A percentile compares a stretch with the other conserved stretches of the same genome.
Evolutionary conservation across 2,329 filamentous ascomycete species (phyloP).

Genomic region (Knufia fluminis): DNA sequence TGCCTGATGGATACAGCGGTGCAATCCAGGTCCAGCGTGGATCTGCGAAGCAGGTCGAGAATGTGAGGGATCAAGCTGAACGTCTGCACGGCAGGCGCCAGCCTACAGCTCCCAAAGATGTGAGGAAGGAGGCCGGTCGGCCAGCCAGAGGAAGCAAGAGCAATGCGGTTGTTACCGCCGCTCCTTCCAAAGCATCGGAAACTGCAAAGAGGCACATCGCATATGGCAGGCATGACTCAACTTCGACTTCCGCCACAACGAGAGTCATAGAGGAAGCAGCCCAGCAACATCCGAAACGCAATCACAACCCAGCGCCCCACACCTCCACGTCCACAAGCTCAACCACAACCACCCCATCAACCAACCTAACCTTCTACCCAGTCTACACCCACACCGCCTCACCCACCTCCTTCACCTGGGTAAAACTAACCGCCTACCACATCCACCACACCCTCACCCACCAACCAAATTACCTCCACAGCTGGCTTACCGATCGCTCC

Average conservation of each 20-base stretch:
- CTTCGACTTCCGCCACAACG: too few relatives aligned
- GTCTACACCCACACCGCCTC: slow-evolving; percentile 52
- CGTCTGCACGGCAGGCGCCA: background rate
- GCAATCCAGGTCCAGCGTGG: background rate
- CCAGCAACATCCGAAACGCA: too few relatives aligned
- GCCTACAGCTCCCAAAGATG: background rate
- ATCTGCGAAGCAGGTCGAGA: background rate
- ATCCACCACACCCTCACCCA: slow-evolving; percentile 33
- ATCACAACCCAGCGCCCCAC: too few relatives aligned
- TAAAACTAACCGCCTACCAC: slow-evolving; percentile 49
- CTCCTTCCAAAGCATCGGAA: too few relatives aligned
- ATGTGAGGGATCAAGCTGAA: background rate
- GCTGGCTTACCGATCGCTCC: slow-evolving; percentile 5
- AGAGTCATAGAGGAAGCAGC: too few relatives aligned
- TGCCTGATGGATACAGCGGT: background rate
- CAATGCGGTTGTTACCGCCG: too few relatives aligned
- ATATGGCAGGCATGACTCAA: too few relatives aligned
- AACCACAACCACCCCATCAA: too few relatives aligned
- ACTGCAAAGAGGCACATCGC: too few relatives aligned
- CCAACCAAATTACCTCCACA: slow-evolving; percentile 12
- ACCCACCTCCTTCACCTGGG: slow-evolving; percentile 55
- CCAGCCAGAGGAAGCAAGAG: background rate
- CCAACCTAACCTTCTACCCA: slow-evolving; percentile 41
- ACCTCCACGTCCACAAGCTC: too few relatives aligned
- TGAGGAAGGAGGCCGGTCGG: background rate